Evolutionary conservation across 352 stramenopile genomes (phyloP).

Genomic region (Phytophthora kernoviae): DNA sequence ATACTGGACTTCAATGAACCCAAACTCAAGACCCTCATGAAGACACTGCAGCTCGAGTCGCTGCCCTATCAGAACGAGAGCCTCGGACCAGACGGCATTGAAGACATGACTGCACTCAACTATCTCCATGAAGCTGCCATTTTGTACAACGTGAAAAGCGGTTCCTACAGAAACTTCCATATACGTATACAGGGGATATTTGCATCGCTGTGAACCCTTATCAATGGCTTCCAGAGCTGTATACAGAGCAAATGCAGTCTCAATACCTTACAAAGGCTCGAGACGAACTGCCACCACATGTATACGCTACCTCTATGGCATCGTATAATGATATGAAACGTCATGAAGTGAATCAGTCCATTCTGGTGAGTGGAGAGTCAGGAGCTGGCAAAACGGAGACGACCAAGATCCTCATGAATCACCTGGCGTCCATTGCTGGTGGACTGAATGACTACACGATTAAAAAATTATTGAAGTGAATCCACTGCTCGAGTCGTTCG

Average conservation of each 20-base stretch:
- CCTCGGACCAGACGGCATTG: slow-evolving; percentile 58
- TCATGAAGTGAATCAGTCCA: slow-evolving; percentile 76
- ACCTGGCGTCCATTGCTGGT: slow-evolving; percentile 76
- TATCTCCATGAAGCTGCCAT: slow-evolving; percentile 92
- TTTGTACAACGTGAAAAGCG: slow-evolving; percentile 91
- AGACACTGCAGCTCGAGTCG: slow-evolving; percentile 68
- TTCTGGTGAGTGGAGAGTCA: slow-evolving; percentile 87
- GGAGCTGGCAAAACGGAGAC: slow-evolving; percentile 90
- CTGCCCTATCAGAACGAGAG: slow-evolving; percentile 83
- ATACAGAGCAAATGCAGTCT: slow-evolving; percentile 70
- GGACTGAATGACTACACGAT: slow-evolving; percentile 76
- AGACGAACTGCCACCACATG: slow-evolving; percentile 69
- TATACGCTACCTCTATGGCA: slow-evolving; percentile 73
- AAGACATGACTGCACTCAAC: slow-evolving; percentile 90
- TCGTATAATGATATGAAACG: slow-evolving; percentile 74
- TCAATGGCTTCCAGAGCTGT: slow-evolving; percentile 89
- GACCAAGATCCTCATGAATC: slow-evolving; percentile 91
- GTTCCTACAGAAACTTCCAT: slow-evolving; percentile 89
- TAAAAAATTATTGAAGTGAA: slow-evolving; percentile 85
- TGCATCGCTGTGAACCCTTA: slow-evolving; percentile 98
- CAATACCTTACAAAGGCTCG: slow-evolving; percentile 69
- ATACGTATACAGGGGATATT: slow-evolving; percentile 97
- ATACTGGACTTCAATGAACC: slow-evolving; percentile 80
- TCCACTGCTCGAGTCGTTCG: slow-evolving; percentile 84
- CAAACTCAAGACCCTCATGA: slow-evolving; percentile 64